These are phyloP conservation scores for Adansonia grandidieri DNA, from an alignment of 441 rosid species.

Conservation along the genomic window DNA sequence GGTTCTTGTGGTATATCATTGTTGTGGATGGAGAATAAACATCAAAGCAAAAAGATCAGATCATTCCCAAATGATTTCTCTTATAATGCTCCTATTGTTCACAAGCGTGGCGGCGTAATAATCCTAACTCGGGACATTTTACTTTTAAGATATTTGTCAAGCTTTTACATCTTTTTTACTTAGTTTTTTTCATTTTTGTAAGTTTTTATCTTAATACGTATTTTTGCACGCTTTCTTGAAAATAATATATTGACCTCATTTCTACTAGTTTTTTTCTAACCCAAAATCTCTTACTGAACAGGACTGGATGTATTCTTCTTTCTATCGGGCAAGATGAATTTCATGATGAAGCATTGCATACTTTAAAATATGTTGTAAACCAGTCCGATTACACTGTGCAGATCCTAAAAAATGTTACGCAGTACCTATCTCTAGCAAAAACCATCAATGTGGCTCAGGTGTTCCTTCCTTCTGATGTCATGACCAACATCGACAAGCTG, in stretches of 20 bases:
- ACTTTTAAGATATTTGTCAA: neutral
- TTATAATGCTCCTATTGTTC: conserved; percentile 74
- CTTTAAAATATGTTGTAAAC: conserved; percentile 84
- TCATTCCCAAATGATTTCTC: conserved; percentile 54
- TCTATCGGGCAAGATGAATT: conserved; percentile 86
- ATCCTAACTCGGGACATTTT: conserved; percentile 27
- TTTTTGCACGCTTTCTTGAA: neutral
- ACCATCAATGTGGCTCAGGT: conserved; percentile 76
- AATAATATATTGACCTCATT: neutral
- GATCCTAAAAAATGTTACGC: conserved; percentile 80
- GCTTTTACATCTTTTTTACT: neutral
- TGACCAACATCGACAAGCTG: conserved; percentile 77
- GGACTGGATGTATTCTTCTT: conserved; percentile 88
- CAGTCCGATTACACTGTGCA: conserved; percentile 89
- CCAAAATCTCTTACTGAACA: conserved; percentile 33
- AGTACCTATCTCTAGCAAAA: conserved; percentile 88
- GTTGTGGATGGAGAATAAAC: conserved; percentile 67
- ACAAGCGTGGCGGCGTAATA: conserved; percentile 87
- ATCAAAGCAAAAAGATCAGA: conserved; percentile 54
- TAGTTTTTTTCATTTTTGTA: neutral
- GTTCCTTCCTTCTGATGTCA: conserved; percentile 67
- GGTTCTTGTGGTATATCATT: conserved; percentile 63
- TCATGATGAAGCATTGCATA: conserved; percentile 69
- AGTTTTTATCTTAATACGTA: neutral
- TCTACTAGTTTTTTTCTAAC: conserved; percentile 11